Evolutionary conservation across 1,139 yeast species (phyloP).

Genomic region (Scheffersomyces parashehatae): DNA sequence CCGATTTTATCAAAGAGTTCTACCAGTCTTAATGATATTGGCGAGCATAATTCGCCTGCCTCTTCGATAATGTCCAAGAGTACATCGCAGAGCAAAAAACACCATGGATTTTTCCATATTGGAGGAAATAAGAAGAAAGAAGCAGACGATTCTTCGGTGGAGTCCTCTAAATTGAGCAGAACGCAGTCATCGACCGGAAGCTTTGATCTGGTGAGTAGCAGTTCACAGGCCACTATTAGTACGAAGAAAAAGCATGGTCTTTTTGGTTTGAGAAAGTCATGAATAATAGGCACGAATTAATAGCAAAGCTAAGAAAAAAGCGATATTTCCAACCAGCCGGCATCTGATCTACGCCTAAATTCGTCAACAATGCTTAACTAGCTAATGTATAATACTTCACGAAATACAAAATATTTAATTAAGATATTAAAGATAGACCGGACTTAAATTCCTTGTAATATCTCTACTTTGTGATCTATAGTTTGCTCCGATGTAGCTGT

Average conservation of each 20-base stretch:
- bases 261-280: conserved; percentile 13
- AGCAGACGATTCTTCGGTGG: conserved; percentile 11
- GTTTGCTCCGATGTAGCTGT: no score
- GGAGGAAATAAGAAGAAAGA: conserved; percentile 17
- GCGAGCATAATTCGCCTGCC: conserved; percentile 9
- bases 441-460: no score
- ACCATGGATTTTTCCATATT: conserved; percentile 25
- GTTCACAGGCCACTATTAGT: conserved; percentile 6
- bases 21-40: neutral
- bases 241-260: conserved; percentile 17
- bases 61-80: conserved; percentile 7
- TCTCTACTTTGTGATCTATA: no score
- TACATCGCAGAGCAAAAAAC: conserved; percentile 13
- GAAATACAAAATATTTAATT: no score
- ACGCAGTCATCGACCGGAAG: conserved; percentile 19
- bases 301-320: no score
- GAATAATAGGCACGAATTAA: neutral
- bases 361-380: no score
- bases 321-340: no score
- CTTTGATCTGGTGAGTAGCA: conserved; percentile 19
- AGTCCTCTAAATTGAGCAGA: conserved; percentile 12
- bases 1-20: neutral
- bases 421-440: no score
- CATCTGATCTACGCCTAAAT: no score
- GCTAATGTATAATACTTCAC: no score